phyloP scores from a whole-genome alignment of 2,329 filamentous ascomycete genomes.

The Aspergillus sp. region DNA sequence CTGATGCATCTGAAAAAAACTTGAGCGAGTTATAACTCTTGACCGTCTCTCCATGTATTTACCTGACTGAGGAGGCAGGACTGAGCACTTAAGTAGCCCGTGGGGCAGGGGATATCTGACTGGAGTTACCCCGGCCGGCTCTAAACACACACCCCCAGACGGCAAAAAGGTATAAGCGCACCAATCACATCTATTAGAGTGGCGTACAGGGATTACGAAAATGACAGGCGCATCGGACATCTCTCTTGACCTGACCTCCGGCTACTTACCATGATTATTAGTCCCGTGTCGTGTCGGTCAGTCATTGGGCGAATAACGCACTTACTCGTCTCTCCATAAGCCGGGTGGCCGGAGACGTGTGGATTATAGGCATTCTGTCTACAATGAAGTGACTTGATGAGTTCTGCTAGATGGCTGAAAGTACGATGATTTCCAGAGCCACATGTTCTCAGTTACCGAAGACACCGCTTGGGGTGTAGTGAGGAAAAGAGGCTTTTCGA shows the following conservation, averaged over 20 bases:
- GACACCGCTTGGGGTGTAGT: no score
- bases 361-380: no score
- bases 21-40: no score
- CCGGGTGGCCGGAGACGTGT: no score
- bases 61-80: not conserved
- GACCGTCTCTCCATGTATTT: no score
- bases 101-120: not conserved
- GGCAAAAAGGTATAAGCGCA: not conserved
- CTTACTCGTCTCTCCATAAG: no score
- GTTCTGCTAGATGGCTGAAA: no score
- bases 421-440: no score
- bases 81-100: not conserved
- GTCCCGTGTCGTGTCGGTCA: not conserved
- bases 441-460: no score
- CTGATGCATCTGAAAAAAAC: not conserved
- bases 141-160: not conserved
- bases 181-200: not conserved
- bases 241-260: not conserved
- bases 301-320: no score
- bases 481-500: no score
- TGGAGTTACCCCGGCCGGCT: not conserved
- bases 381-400: no score
- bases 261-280: not conserved
- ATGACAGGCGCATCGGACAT: not conserved
- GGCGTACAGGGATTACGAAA: not conserved